Conservation (phyloP, 768 basidiomycete genomes). For the Pleurotus giganteus region DNA sequence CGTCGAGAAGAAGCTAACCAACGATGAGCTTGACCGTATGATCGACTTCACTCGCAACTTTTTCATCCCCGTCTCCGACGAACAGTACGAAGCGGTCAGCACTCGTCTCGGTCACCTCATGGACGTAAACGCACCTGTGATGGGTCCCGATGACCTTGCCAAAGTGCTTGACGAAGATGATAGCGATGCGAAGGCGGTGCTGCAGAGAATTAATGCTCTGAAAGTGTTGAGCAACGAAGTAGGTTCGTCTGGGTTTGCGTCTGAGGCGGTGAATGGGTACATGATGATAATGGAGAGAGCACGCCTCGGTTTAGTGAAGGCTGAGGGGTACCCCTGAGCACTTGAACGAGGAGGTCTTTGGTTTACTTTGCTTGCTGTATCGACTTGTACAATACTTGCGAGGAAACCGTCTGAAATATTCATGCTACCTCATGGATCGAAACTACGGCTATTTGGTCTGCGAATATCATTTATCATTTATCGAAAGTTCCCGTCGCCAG, state of each 20-base stretch:
- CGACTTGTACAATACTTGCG: too few relatives aligned
- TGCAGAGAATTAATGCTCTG: slow-evolving; percentile 45
- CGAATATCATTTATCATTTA: too few relatives aligned
- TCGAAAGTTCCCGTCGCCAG: too few relatives aligned
- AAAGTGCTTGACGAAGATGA: slow-evolving; percentile 12
- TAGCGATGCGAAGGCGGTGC: slow-evolving; percentile 31
- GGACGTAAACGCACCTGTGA: background rate
- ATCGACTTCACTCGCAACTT: slow-evolving; percentile 13
- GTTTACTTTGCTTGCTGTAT: too few relatives aligned
- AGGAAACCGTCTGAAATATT: too few relatives aligned
- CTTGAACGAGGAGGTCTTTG: too few relatives aligned
- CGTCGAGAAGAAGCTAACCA: slow-evolving; percentile 2
- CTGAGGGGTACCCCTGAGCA: too few relatives aligned
- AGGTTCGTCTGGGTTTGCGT: slow-evolving; percentile 7
- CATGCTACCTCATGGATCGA: too few relatives aligned
- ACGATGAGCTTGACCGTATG: slow-evolving; percentile 10
- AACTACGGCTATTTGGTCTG: too few relatives aligned
- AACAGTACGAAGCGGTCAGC: background rate
- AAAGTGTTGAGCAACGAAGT: slow-evolving; percentile 28
- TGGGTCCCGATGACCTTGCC: slow-evolving; percentile 5
- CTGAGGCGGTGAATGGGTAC: slow-evolving; percentile 7
- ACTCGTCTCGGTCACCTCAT: background rate
- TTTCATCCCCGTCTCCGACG: slow-evolving; percentile 4
- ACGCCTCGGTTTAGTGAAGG: background rate
- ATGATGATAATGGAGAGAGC: background rate